Evolutionary conservation across 805 yeast species (phyloP).

Genomic region (Spencermartinsiella europaea): DNA sequence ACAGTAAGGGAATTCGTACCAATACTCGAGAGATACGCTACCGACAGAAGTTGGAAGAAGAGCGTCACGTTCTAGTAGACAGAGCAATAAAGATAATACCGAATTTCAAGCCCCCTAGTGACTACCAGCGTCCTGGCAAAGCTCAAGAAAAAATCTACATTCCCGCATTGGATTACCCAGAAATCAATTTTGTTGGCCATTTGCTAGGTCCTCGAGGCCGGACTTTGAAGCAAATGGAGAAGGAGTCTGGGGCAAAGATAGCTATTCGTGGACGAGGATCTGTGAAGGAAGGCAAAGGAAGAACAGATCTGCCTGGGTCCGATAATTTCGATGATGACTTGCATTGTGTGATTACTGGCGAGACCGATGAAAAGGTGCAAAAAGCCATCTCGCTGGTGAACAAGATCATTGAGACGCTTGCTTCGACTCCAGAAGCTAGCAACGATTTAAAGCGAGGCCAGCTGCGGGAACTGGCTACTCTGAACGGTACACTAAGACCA

Average conservation of each 20-base stretch:
- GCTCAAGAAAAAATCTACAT: conserved; percentile 77
- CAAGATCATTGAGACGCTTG: conserved; percentile 74
- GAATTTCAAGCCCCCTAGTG: conserved; percentile 71
- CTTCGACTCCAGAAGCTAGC: conserved; percentile 86
- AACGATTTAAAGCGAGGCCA: conserved; percentile 89
- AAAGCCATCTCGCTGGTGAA: conserved; percentile 72
- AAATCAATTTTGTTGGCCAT: conserved; percentile 86
- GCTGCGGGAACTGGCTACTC: conserved; percentile 82
- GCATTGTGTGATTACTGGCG: conserved; percentile 84
- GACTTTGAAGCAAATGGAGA: conserved; percentile 74
- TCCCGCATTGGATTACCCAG: conserved; percentile 84
- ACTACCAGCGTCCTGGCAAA: conserved; percentile 65
- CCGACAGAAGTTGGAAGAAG: conserved; percentile 60
- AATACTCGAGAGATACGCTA: conserved; percentile 77
- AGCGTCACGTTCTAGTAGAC: conserved; percentile 75
- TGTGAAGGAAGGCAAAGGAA: conserved; percentile 80
- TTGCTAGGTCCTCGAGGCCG: conserved; percentile 94
- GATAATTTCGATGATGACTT: conserved; percentile 71
- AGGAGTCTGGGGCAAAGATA: conserved; percentile 80
- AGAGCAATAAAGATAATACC: conserved; percentile 68
- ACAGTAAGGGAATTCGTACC: conserved; percentile 70
- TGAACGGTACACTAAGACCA: conserved; percentile 91
- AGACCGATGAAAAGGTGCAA: conserved; percentile 67
- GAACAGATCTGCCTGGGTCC: conserved; percentile 41
- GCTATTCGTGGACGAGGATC: conserved; percentile 95